Evolutionary conservation across 306 rosid species (phyloP).

Genomic region (Purshia tridentata): DNA sequence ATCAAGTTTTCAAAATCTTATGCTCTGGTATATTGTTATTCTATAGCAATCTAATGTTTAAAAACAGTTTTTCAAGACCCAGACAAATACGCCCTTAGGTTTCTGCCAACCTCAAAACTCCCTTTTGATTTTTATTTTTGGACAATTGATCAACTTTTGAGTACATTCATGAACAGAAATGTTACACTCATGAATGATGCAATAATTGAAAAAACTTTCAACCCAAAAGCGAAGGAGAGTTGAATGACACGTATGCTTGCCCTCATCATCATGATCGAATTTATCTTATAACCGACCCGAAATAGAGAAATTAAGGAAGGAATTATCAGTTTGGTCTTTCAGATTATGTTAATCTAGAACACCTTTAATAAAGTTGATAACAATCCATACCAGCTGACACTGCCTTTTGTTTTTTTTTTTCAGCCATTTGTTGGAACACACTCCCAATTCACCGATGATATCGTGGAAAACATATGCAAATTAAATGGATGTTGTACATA

Average conservation of each 20-base stretch:
- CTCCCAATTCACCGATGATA: background rate
- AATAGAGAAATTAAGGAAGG: slow-evolving; percentile 18
- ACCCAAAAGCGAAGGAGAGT: slow-evolving; percentile 28
- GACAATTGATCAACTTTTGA: background rate
- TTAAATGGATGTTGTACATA: too few species aligned
- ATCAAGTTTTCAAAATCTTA: background rate
- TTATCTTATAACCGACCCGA: slow-evolving; percentile 33
- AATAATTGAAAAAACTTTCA: slow-evolving; percentile 39
- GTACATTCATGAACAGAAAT: background rate
- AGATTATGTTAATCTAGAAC: slow-evolving; percentile 41
- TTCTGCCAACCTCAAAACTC: slow-evolving; percentile 17
- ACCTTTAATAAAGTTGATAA: slow-evolving; percentile 38
- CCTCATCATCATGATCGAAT: slow-evolving; percentile 25
- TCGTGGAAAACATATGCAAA: too few species aligned
- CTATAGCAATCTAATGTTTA: background rate
- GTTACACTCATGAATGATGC: slow-evolving; percentile 19
- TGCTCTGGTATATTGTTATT: background rate
- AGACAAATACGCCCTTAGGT: background rate
- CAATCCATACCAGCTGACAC: background rate
- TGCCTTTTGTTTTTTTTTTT: background rate
- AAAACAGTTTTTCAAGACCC: background rate
- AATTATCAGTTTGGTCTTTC: slow-evolving; percentile 27
- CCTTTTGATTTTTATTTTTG: slow-evolving; percentile 2
- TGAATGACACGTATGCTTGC: slow-evolving; percentile 32
- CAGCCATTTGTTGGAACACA: background rate